Conservation (phyloP, 345 rosid species). For the Reutealis trisperma region DNA sequence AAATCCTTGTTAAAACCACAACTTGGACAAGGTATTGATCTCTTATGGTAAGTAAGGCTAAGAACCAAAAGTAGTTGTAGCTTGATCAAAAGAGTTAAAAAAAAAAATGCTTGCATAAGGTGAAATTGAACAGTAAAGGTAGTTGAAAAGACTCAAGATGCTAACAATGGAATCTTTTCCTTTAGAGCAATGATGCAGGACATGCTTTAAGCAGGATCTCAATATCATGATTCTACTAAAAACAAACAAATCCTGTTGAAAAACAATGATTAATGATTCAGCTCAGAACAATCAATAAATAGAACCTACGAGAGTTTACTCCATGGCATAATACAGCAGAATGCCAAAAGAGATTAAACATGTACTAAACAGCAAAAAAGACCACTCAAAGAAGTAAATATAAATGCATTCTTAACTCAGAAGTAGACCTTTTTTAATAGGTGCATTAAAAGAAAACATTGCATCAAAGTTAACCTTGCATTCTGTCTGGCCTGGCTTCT, state of each 20-base stretch:
- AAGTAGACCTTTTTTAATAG: not conserved
- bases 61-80: not conserved
- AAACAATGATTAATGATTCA: not conserved
- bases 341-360: not conserved
- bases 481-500: slow-evolving; percentile 60
- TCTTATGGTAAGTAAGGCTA: not conserved
- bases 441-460: not conserved
- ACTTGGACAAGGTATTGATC: not conserved
- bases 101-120: not conserved
- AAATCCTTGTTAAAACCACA: not conserved
- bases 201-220: not conserved
- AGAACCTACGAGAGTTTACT: not conserved
- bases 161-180: not conserved
- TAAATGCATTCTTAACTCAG: not conserved
- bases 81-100: not conserved
- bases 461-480: slow-evolving; percentile 68
- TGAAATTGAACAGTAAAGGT: not conserved
- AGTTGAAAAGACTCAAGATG: not conserved
- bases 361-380: not conserved
- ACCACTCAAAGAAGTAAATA: not conserved
- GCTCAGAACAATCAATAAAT: not conserved
- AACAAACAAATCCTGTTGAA: not conserved
- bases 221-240: not conserved
- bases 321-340: not conserved
- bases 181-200: not conserved